A percentile compares a stretch with the other conserved stretches of the same genome.
phyloP scores from a whole-genome alignment of 306 rosid species.

The Castanea crenata region DNA sequence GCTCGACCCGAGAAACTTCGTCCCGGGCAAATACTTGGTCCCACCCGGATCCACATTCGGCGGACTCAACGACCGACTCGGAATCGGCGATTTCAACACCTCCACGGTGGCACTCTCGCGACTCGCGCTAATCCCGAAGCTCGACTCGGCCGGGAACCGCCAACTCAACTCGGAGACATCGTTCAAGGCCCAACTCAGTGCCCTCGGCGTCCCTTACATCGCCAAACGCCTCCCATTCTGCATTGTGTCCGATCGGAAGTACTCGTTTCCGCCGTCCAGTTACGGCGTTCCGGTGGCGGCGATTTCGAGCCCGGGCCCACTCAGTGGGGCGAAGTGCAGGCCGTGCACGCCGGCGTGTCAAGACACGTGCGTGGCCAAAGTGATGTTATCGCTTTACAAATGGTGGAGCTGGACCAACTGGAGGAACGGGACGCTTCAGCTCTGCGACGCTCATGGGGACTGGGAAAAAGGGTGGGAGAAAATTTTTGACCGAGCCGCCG shows the following conservation, averaged over 20 bases:
- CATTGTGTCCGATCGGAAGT: slow-evolving; percentile 69
- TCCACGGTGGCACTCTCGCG: slow-evolving; percentile 71
- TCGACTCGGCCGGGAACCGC: slow-evolving; percentile 48
- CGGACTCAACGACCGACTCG: slow-evolving; percentile 84
- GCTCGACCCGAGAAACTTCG: slow-evolving; percentile 49
- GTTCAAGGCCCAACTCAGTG: slow-evolving; percentile 72
- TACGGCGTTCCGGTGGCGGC: slow-evolving; percentile 89
- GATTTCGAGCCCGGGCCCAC: slow-evolving; percentile 67
- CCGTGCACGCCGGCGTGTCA: slow-evolving; percentile 63
- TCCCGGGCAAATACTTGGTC: slow-evolving; percentile 54
- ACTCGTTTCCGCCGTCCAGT: slow-evolving; percentile 53
- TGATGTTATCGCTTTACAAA: slow-evolving; percentile 38
- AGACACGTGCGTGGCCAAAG: slow-evolving; percentile 50
- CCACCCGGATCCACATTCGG: slow-evolving; percentile 79
- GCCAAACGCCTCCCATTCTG: slow-evolving; percentile 66
- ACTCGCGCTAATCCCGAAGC: slow-evolving; percentile 55
- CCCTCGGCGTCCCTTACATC: slow-evolving; percentile 30
- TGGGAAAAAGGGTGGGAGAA: slow-evolving; percentile 78
- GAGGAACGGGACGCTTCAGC: slow-evolving; percentile 48
- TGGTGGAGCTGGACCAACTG: slow-evolving; percentile 88
- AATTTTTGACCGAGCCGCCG: slow-evolving; percentile 49
- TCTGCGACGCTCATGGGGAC: slow-evolving; percentile 54
- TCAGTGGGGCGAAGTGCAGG: slow-evolving; percentile 81
- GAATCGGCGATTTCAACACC: slow-evolving; percentile 68
- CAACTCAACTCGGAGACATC: slow-evolving; percentile 79